Base-by-base conservation (phyloP, 768 basidiomycete genomes). In the Boletellus ananiceps region DNA sequence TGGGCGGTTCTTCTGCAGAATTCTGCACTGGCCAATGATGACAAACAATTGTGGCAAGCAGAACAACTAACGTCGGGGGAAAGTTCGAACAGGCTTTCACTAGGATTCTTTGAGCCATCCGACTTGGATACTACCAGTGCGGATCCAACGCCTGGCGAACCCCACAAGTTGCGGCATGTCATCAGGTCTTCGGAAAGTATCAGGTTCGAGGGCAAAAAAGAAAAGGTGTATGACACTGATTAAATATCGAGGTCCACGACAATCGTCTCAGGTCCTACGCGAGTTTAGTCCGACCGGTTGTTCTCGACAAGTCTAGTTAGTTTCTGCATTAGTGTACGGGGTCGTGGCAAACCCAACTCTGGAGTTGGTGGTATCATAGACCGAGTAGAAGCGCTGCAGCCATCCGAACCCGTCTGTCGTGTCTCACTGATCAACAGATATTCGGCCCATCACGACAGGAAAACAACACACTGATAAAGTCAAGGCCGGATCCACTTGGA, bases 311-410 rank as follows among this genome's bases (percentile, higher is more conserved):
- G 12, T 9, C 23, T 54, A 75, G 61, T 76, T 73, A 15, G 63
- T 64, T 15, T 60, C 77, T 4, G 80, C 72, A 14, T 56, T 51
- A 1, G 83, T 84, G 63, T 70, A 78, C 11, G 49, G 14, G 0
- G 67, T 68, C 15, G 53, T 66, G 7, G 65, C 60, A 23, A 67
- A 14, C 16, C 65, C 64, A 18, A 66, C 55, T 42, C 32, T 52
- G 16, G 40, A 8, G 15, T 58, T 67, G 15, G 11, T n/a, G 2
- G 73, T 73, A 52, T 81, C 78, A 43, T 64, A 78, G 6, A 76
- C 76, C 25, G 71, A 74, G 63, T 84, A 83, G 74, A 78, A 84
- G 15, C 81, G 76, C 57, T 84, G 78, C 52, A 83, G 60, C 73
- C 77, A 83, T 7, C 61, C 73, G 47, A 79, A 81, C 3, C 81